Percentiles rank a stretch among this genome's conserved stretches.
Evolutionary conservation across 2,329 filamentous ascomycete species (phyloP).

Genomic region (Beauveria varroae): DNA sequence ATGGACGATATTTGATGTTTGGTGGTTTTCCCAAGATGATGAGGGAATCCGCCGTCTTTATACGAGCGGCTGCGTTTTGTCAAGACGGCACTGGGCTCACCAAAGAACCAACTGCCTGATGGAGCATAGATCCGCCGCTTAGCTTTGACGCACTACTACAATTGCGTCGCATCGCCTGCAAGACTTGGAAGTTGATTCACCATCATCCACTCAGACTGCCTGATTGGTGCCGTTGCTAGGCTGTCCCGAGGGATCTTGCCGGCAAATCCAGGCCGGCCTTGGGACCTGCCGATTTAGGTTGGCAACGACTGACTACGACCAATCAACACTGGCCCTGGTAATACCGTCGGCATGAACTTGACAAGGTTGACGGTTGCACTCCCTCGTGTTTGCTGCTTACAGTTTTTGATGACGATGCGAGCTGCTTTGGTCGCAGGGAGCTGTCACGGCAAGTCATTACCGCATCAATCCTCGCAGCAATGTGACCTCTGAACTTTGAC

Average conservation of each 20-base stretch:
- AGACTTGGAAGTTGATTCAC: background rate
- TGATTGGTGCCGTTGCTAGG: background rate
- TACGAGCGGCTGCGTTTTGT: background rate
- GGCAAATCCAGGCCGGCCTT: background rate
- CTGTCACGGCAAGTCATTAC: background rate
- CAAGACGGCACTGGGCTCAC: background rate
- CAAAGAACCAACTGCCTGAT: slow-evolving; percentile 8
- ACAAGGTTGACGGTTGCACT: background rate
- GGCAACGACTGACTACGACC: background rate
- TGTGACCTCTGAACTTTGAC: background rate
- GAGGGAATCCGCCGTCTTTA: background rate
- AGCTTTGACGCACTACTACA: background rate
- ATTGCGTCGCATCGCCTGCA: background rate
- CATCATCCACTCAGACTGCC: background rate
- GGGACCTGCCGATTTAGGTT: slow-evolving; percentile 1
- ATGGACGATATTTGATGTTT: background rate
- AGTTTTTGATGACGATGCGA: background rate
- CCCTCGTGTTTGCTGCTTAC: background rate
- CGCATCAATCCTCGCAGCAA: background rate
- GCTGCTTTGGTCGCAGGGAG: background rate
- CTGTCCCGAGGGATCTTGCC: background rate
- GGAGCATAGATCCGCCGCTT: background rate
- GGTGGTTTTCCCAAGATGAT: no score
- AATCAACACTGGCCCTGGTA: background rate
- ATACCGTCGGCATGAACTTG: background rate